phyloP scores from a whole-genome alignment of 2,329 filamentous ascomycete species.

The Emmonsiellopsis sp. region DNA sequence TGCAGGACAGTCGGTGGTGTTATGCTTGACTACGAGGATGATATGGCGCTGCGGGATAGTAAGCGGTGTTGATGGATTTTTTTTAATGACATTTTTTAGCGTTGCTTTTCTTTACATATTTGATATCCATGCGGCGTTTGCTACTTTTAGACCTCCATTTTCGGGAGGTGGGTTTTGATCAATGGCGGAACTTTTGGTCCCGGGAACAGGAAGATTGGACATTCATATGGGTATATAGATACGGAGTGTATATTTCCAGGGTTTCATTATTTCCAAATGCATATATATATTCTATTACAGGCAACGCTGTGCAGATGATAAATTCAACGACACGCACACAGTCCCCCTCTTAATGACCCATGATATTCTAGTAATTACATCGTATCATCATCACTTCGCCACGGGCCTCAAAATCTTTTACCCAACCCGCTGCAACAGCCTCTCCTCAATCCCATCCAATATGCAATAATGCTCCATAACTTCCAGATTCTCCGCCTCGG shows the following conservation, averaged over 20 bases:
- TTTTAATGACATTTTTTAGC: background rate
- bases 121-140: background rate
- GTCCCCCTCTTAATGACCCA: background rate
- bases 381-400: constrained; percentile 5
- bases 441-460: constrained; percentile 76
- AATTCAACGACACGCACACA: background rate
- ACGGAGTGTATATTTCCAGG: background rate
- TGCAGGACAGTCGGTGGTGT: background rate
- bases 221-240: no score
- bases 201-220: no score
- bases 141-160: background rate
- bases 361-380: background rate
- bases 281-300: background rate
- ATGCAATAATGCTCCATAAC: constrained; percentile 92
- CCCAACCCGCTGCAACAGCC: constrained; percentile 54
- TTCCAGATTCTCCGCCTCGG: constrained; percentile 88
- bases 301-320: background rate
- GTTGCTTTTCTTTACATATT: background rate
- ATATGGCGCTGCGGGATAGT: no score
- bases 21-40: background rate
- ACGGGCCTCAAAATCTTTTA: background rate
- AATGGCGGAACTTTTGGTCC: background rate
- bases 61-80: background rate
- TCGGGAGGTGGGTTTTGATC: background rate
- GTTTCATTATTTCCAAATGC: background rate